phyloP scores from a whole-genome alignment of 179 eudicot species.

The Heliamphora pulchella region DNA sequence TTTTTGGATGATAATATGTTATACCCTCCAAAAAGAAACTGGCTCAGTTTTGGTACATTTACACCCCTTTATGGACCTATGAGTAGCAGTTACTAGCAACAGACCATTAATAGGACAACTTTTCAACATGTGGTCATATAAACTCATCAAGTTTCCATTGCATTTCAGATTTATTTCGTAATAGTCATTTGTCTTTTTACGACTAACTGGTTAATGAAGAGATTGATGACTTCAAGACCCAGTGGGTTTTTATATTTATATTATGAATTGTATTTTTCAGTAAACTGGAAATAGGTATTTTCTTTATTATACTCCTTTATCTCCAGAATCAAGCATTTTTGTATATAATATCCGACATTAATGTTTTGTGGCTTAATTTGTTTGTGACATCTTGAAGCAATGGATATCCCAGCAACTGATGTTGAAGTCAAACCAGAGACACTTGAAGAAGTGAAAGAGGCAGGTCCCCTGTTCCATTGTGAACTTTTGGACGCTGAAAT shows the following conservation, averaged over 20 bases:
- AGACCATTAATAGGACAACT: neutral
- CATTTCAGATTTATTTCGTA: neutral
- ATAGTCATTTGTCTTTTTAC: neutral
- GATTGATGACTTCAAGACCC: neutral
- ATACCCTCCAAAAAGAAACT: neutral
- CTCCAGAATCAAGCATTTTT: neutral
- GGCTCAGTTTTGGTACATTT: neutral
- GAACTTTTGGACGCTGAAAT: constrained; percentile 64
- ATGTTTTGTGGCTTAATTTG: neutral
- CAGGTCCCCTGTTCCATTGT: constrained; percentile 46
- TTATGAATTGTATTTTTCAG: neutral
- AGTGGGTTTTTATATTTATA: neutral
- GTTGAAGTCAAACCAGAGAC: constrained; percentile 50
- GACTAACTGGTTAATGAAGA: neutral
- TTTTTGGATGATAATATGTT: neutral
- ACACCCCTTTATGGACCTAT: neutral
- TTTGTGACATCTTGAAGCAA: constrained; percentile 16
- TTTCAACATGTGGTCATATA: neutral
- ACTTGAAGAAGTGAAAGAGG: constrained; percentile 47
- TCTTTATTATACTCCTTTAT: neutral
- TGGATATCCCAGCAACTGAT: constrained; percentile 35
- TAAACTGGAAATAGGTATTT: neutral
- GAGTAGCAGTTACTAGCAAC: neutral
- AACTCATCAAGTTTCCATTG: neutral
- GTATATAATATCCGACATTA: neutral